These are phyloP conservation scores for Quercus agrifolia DNA, from an alignment of 306 rosid species.

Conservation along the genomic window DNA sequence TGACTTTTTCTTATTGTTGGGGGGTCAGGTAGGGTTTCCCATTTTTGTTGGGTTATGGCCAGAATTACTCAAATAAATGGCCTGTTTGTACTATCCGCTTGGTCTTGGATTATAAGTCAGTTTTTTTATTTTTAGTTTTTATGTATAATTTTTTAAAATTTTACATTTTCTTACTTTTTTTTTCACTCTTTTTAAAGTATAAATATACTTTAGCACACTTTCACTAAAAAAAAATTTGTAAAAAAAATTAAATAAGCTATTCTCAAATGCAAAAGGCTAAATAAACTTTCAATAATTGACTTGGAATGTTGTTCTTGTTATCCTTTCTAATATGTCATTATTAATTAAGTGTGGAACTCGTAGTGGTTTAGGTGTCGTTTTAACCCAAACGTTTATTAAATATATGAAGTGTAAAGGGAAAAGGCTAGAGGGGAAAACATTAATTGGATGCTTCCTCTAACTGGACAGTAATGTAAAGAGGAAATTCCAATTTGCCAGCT, in stretches of 20 bases:
- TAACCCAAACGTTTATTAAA: neutral
- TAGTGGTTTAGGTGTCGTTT: conserved; percentile 20
- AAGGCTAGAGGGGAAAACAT: conserved; percentile 2
- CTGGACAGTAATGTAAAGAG: neutral
- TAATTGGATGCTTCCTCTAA: conserved; percentile 9
- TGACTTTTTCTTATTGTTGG: neutral
- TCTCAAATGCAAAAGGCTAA: no score
- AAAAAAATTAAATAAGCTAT: rapidly evolving
- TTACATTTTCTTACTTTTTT: no score
- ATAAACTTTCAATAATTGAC: no score
- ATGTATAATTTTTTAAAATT: rapidly evolving
- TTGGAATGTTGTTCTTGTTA: no score
- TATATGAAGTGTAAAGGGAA: neutral
- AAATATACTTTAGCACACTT: no score
- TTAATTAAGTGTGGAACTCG: neutral
- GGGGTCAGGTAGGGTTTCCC: neutral
- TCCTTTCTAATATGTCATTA: neutral
- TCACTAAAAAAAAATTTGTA: rapidly evolving
- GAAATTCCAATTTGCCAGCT: conserved; percentile 28
- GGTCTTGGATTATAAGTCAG: no score
- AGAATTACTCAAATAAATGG: neutral
- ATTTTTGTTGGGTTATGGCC: no score
- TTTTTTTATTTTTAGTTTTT: no score
- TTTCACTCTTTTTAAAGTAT: no score
- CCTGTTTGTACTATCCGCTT: neutral